phyloP scores from a whole-genome alignment of 371 early-diverging fungal species.

The Rhizopus microsporus region DNA sequence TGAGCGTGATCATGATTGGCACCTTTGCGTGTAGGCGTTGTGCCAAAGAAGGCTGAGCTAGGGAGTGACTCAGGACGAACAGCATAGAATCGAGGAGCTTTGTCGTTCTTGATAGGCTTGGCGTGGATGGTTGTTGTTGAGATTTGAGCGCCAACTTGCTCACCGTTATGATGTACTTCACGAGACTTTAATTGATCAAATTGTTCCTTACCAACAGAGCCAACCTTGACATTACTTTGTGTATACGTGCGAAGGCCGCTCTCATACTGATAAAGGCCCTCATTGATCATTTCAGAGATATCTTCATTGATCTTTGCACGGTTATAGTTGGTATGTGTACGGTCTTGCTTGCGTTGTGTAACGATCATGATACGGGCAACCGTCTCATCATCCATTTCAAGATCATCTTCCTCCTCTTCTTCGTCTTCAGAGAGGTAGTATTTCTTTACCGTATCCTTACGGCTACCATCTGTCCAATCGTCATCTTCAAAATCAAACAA shows the following conservation, averaged over 20 bases:
- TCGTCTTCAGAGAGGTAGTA: constrained; percentile 69
- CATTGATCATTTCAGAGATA: constrained; percentile 91
- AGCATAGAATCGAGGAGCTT: constrained; percentile 66
- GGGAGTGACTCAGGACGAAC: constrained; percentile 59
- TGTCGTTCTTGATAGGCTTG: constrained; percentile 40
- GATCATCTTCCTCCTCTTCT: constrained; percentile 66
- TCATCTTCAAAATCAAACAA: constrained; percentile 78
- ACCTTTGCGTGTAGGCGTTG: constrained; percentile 53
- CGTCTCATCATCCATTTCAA: constrained; percentile 84
- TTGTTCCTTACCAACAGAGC: constrained; percentile 66
- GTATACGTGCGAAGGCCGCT: constrained; percentile 56
- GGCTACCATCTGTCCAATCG: constrained; percentile 62
- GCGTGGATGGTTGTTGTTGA: constrained; percentile 26
- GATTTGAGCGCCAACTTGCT: constrained; percentile 26
- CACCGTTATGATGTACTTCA: constrained; percentile 20
- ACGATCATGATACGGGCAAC: constrained; percentile 90
- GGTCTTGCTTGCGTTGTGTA: constrained; percentile 81
- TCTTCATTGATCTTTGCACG: constrained; percentile 87
- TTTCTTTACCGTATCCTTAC: constrained; percentile 61
- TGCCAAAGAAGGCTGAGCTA: constrained; percentile 49
- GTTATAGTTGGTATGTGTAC: constrained; percentile 72
- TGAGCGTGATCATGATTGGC: constrained; percentile 69
- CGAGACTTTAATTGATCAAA: constrained; percentile 52
- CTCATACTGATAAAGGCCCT: constrained; percentile 92
- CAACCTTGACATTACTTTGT: constrained; percentile 60